These are phyloP conservation scores for Aegilops tauschii DNA, from an alignment of 176 grass and related monocot species.

Conservation along the genomic window DNA sequence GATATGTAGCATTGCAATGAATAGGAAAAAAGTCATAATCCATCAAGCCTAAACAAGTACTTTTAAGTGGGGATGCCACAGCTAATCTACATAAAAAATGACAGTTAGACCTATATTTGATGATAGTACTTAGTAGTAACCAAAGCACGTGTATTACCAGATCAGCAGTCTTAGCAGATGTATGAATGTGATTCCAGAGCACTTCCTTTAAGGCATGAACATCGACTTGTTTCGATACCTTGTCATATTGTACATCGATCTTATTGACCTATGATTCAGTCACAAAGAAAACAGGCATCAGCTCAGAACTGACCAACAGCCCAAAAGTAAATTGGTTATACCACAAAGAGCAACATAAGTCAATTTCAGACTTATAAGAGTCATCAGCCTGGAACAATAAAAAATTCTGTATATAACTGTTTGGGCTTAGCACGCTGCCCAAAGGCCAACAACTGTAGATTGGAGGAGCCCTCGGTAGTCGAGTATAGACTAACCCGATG, in stretches of 20 bases:
- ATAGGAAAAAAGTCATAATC: background rate
- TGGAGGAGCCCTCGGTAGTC: no score
- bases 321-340: background rate
- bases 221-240: conserved; percentile 96
- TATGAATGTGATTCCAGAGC: conserved; percentile 85
- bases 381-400: background rate
- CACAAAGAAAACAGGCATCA: conserved; percentile 31
- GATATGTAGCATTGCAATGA: no score
- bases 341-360: background rate
- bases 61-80: background rate
- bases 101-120: background rate
- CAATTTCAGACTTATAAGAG: background rate
- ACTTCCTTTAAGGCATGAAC: conserved; percentile 96
- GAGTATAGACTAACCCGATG: no score
- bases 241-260: conserved; percentile 91
- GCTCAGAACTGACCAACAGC: background rate
- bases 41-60: background rate
- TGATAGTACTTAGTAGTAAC: background rate
- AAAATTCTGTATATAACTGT: background rate
- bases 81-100: background rate
- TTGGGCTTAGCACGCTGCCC: no score
- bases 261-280: conserved; percentile 71
- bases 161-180: conserved; percentile 44
- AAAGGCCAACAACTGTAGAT: no score
- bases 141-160: conserved; percentile 38